A percentile compares a stretch with the other conserved stretches of the same genome.
Evolutionary conservation across 305 asterid species (phyloP).

Genomic region (Solanum hybrid): DNA sequence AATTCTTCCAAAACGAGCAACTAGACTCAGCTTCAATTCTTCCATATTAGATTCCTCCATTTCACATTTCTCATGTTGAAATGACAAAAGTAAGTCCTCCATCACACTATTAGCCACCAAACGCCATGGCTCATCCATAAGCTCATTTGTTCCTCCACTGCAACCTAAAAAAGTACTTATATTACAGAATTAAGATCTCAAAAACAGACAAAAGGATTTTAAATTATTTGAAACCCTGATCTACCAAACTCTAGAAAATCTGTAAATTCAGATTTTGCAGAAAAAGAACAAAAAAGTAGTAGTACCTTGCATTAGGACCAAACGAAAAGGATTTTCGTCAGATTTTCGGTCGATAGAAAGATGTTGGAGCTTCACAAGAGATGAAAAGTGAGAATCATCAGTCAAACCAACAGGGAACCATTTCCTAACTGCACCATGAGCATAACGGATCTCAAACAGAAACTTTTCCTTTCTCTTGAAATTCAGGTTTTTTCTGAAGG

Average conservation of each 20-base stretch:
- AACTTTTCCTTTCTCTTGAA: background rate
- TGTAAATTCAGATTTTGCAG: background rate
- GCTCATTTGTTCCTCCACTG: slow-evolving; percentile 8
- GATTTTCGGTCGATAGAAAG: background rate
- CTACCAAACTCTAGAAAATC: background rate
- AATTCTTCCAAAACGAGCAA: slow-evolving; percentile 36
- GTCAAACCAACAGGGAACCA: background rate
- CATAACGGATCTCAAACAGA: background rate
- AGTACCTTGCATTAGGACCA: background rate
- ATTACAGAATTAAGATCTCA: background rate
- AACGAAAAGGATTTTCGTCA: background rate
- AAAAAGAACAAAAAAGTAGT: background rate
- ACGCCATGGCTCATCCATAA: slow-evolving; percentile 27
- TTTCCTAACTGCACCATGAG: background rate
- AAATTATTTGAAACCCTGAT: background rate
- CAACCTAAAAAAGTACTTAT: slow-evolving; percentile 7
- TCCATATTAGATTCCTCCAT: slow-evolving; percentile 17
- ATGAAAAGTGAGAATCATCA: background rate
- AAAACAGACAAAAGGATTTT: background rate
- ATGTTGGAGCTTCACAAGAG: background rate
- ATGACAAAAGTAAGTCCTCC: slow-evolving; percentile 31
- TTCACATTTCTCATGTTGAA: slow-evolving; percentile 20
- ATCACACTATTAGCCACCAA: slow-evolving; percentile 26
- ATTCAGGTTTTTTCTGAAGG: background rate
- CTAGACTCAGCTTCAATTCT: slow-evolving; percentile 26